phyloP scores from a whole-genome alignment of 2,329 filamentous ascomycete species.

The Grosmannia clavigera region DNA sequence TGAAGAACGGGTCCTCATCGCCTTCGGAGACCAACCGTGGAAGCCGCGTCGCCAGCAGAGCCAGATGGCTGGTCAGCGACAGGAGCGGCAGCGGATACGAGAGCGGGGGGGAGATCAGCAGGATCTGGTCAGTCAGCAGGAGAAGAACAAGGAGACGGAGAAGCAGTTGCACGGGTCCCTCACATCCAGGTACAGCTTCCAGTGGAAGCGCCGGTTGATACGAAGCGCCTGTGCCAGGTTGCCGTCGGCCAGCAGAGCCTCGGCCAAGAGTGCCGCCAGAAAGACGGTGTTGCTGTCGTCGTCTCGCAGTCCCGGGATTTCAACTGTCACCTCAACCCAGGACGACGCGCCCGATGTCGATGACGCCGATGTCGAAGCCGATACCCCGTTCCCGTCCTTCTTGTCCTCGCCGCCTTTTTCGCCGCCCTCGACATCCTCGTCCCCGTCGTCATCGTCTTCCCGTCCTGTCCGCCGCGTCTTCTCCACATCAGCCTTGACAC shows the following conservation, averaged over 20 bases:
- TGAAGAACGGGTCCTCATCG: slow-evolving; percentile 94
- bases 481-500: slow-evolving; percentile 90
- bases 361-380: slow-evolving; percentile 13
- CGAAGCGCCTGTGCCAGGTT: slow-evolving; percentile 59
- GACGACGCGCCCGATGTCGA: slow-evolving; percentile 12
- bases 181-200: slow-evolving; percentile 92
- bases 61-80: slow-evolving; percentile 85
- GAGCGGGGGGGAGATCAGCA: slow-evolving; percentile 83
- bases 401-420: slow-evolving; percentile 11
- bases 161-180: neutral
- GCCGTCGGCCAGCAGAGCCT: slow-evolving; percentile 68
- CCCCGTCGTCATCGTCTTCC: slow-evolving; percentile 12
- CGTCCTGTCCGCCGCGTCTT: slow-evolving; percentile 36
- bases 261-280: slow-evolving; percentile 73
- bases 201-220: slow-evolving; percentile 89
- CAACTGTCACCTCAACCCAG: slow-evolving; percentile 85
- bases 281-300: slow-evolving; percentile 86
- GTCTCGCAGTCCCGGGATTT: slow-evolving; percentile 82
- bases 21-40: slow-evolving; percentile 76
- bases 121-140: slow-evolving; percentile 44
- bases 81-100: slow-evolving; percentile 90
- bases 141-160: neutral
- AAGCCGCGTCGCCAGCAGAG: slow-evolving; percentile 74
- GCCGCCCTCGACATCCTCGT: neutral
- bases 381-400: slow-evolving; percentile 4